Conservation (phyloP, 129 eudicot genomes). For the Saposhnikovia divaricata region DNA sequence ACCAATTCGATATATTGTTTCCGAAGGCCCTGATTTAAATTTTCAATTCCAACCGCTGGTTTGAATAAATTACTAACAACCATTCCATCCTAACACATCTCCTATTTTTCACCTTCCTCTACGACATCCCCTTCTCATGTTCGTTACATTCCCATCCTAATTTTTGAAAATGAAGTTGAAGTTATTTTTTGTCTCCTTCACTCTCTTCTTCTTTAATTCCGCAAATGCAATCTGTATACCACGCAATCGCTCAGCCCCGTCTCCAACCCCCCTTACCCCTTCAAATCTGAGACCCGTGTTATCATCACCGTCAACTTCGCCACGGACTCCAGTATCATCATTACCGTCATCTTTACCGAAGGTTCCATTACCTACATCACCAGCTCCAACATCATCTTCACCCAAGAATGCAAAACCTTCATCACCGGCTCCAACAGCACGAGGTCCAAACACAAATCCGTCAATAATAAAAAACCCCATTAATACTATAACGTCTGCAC, state of each 20-base stretch:
- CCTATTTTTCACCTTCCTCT: background rate
- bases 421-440: background rate
- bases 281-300: background rate
- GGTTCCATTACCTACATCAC: background rate
- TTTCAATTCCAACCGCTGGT: constrained; percentile 12
- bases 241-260: background rate
- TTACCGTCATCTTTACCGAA: background rate
- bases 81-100: background rate
- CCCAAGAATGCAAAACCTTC: background rate
- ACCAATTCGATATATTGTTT: background rate
- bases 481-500: too few species aligned
- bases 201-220: constrained; percentile 16
- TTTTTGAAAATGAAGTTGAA: constrained; percentile 10
- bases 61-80: constrained; percentile 4
- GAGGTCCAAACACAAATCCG: background rate
- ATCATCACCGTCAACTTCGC: background rate
- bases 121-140: constrained; percentile 1
- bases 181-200: background rate
- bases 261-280: background rate
- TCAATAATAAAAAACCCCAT: background rate
- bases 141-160: background rate
- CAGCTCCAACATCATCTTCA: background rate
- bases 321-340: background rate
- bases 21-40: constrained; percentile 5
- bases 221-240: constrained; percentile 2